Base-by-base conservation (phyloP, 257 asterid species). In the Paulownia fortunei region DNA sequence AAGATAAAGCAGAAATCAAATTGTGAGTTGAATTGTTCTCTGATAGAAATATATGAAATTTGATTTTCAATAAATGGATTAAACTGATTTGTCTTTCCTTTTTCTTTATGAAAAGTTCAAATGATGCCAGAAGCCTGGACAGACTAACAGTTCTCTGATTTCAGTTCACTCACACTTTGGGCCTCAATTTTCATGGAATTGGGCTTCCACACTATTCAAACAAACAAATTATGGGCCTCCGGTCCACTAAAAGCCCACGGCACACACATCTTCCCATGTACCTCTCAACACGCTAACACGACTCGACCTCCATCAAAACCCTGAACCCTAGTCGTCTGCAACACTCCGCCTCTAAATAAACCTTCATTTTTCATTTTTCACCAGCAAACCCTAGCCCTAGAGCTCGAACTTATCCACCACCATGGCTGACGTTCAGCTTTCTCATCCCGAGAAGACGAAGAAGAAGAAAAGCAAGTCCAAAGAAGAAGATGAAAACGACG, bases 341-440 rank as follows among this genome's bases (percentile, higher is more conserved):
- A 65, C 34, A 0, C 51, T 27, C 74, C 84, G 69, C 77, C 82
- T 56, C 76, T 42, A 26, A 0, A 34, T 21, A 78, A 82, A 69
- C 79, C 63, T 76, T 51, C 39, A 24, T 46, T 56, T 52, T 13
- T 23, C 67, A 27, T 44, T 60, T 67, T 24, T 37, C 30, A 36
- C 1, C 63, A 1, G 60, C 65, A 75, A 65, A 52, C 62, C 75
- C 70, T 56, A 79, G 58, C 18, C 51, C 52, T 51, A 18, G 70
- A 74, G 24, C 34, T 36, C 58, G 36, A 30, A 19, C 23, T 23
- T 10, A 67, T 21, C 41, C 19, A 19, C 54, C 73, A 82, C 95
- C 88, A 94, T 94, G 98, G 80, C 96, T 15, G 97, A 90, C 36
- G 66, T 85, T 41, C 96, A 92, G 51, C 84, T 85, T 10, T 62